A percentile compares a stretch with the other conserved stretches of the same genome.
Evolutionary conservation across 2,329 filamentous ascomycete species (phyloP).

Genomic region (Gaeumannomyces sp.): DNA sequence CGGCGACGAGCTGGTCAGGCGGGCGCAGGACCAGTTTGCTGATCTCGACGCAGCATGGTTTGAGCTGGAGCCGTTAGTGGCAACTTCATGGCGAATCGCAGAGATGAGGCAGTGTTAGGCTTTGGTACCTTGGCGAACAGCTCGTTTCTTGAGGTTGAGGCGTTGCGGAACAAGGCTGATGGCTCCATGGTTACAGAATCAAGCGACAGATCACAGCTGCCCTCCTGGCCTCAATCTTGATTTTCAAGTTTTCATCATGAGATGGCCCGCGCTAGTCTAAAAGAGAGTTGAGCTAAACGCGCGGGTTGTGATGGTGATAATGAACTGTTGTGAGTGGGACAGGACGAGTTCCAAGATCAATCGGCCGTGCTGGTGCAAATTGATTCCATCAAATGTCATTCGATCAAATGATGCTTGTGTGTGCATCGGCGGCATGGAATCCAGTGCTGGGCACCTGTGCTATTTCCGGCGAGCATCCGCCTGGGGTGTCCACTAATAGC

Average conservation of each 20-base stretch:
- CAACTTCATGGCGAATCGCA: neutral
- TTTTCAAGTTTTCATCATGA: neutral
- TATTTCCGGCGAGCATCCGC: too few species aligned
- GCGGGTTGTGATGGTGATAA: neutral
- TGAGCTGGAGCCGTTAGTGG: slow-evolving; percentile 39
- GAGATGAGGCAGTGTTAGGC: neutral
- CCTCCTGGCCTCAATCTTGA: neutral
- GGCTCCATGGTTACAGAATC: slow-evolving; percentile 10
- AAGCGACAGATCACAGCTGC: neutral
- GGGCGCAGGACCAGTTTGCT: slow-evolving; percentile 49
- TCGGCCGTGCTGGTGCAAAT: neutral
- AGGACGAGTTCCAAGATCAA: neutral
- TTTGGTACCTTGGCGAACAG: slow-evolving; percentile 21
- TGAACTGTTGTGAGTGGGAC: neutral
- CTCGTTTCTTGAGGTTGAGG: slow-evolving; percentile 17
- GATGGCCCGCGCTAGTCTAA: neutral
- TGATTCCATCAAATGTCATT: neutral
- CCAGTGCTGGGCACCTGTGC: too few species aligned
- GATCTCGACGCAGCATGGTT: slow-evolving; percentile 55
- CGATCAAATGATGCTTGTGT: too few species aligned
- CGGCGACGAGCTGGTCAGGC: slow-evolving; percentile 30
- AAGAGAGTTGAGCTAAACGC: neutral
- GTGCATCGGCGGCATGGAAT: too few species aligned
- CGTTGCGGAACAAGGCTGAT: slow-evolving; percentile 16
- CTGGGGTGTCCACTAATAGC: neutral